Conservation (phyloP, 2,329 filamentous ascomycete species). For the Botrytis fabae region DNA sequence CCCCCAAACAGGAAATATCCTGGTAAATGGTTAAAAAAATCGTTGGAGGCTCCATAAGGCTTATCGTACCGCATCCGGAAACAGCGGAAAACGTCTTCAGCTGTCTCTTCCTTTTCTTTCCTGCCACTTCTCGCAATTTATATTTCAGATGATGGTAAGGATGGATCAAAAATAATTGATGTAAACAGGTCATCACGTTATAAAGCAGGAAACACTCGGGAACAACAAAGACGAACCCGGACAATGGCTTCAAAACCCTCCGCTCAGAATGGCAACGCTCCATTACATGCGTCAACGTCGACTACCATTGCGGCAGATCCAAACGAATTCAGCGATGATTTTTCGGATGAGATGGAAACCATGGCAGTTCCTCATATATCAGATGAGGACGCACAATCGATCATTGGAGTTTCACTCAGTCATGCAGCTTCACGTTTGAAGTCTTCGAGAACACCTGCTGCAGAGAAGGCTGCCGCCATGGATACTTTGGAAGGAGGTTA, state of each 20-base stretch:
- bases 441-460: slow-evolving; percentile 54
- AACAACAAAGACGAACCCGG: slow-evolving; percentile 22
- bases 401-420: slow-evolving; percentile 61
- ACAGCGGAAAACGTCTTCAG: slow-evolving; percentile 10
- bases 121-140: slow-evolving; percentile 12
- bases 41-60: slow-evolving; percentile 11
- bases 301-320: slow-evolving; percentile 22
- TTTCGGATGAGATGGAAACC: slow-evolving; percentile 31
- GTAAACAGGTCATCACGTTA: neutral
- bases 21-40: neutral
- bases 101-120: neutral
- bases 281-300: slow-evolving; percentile 17
- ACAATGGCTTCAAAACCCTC: slow-evolving; percentile 13
- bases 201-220: slow-evolving; percentile 10
- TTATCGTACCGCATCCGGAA: slow-evolving; percentile 20
- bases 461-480: slow-evolving; percentile 59
- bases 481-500: slow-evolving; percentile 50
- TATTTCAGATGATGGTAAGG: neutral
- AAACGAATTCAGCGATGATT: slow-evolving; percentile 25
- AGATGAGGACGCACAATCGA: slow-evolving; percentile 57
- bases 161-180: neutral
- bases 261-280: neutral
- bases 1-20: neutral
- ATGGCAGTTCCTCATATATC: slow-evolving; percentile 32
- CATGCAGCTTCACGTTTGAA: slow-evolving; percentile 56